Conservation (phyloP, 139 green algal genomes). For the Chara braunii region DNA sequence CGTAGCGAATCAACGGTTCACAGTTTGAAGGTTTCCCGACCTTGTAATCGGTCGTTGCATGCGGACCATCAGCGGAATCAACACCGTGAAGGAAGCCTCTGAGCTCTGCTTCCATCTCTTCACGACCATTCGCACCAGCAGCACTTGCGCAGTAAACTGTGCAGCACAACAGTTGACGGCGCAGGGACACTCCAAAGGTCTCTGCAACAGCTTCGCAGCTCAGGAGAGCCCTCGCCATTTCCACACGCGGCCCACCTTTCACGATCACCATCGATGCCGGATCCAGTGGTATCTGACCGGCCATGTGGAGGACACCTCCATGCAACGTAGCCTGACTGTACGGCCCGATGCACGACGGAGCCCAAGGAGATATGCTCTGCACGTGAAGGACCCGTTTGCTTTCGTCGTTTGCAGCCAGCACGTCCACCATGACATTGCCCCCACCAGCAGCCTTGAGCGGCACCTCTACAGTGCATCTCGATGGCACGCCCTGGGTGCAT, state of each 20-base stretch:
- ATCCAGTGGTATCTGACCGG: conserved; percentile 27
- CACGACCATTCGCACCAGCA: neutral
- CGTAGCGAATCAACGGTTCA: conserved; percentile 4
- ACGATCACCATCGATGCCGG: conserved; percentile 30
- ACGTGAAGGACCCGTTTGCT: conserved; percentile 79
- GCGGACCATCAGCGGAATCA: neutral
- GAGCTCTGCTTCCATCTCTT: neutral
- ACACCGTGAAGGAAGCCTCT: neutral
- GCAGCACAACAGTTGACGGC: neutral
- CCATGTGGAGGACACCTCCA: conserved; percentile 18
- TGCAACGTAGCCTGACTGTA: conserved; percentile 72
- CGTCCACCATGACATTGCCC: conserved; percentile 49
- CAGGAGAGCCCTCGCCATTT: conserved; percentile 13
- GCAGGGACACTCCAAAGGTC: conserved; percentile 1
- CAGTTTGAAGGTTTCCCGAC: neutral
- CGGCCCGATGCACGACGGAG: conserved; percentile 89
- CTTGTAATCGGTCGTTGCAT: neutral
- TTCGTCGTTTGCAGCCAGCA: conserved; percentile 7
- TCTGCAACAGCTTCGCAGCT: conserved; percentile 29
- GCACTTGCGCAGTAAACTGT: neutral
- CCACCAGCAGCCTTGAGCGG: conserved; percentile 45
- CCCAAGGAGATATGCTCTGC: conserved; percentile 90
- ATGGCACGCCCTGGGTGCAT: conserved; percentile 29
- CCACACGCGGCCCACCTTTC: neutral
- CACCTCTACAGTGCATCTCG: conserved; percentile 49